Base-by-base conservation (phyloP, 768 basidiomycete genomes). In the Guyanaporus albipodus region DNA sequence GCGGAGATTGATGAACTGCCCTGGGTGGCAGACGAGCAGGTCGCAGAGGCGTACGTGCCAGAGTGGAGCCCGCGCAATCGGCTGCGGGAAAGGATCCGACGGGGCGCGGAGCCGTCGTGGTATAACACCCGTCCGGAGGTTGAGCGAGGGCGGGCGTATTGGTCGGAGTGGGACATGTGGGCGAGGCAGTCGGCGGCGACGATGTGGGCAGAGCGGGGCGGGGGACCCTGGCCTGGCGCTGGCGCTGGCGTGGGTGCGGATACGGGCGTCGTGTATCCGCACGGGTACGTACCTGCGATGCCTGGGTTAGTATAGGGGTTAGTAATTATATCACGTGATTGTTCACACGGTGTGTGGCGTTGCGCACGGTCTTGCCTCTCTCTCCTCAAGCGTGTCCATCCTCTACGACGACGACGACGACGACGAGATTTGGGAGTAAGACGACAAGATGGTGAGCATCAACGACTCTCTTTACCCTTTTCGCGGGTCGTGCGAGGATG, bases 371-470 rank as follows among this genome's bases (percentile, higher is more conserved):
- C n/a, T n/a, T n/a, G n/a, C n/a, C n/a, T n/a, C n/a, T n/a, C n/a
- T n/a, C n/a, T n/a, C n/a, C n/a, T n/a, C n/a, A n/a, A n/a, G n/a
- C n/a, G n/a, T n/a, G n/a, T n/a, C n/a, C n/a, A n/a, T n/a, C n/a
- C n/a, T n/a, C n/a, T n/a, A n/a, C n/a, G n/a, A n/a, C n/a, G n/a
- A n/a, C n/a, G n/a, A n/a, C n/a, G n/a, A n/a, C n/a, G n/a, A n/a
- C n/a, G n/a, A n/a, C n/a, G n/a, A n/a, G n/a, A n/a, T n/a, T n/a
- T n/a, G n/a, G n/a, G n/a, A n/a, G n/a, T n/a, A 64, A 55, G 57
- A 58, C 70, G 57, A 59, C 67, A 63, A 68, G 34, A 77, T 76
- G 75, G 75, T 76, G 66, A 74, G 75, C 74, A 26, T 46, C 24
- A 43, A 46, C 50, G 46, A n/a, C n/a, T n/a, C n/a, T n/a, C n/a